phyloP scores from a whole-genome alignment of 163 green algal species.

The Chlorella variabilis region DNA sequence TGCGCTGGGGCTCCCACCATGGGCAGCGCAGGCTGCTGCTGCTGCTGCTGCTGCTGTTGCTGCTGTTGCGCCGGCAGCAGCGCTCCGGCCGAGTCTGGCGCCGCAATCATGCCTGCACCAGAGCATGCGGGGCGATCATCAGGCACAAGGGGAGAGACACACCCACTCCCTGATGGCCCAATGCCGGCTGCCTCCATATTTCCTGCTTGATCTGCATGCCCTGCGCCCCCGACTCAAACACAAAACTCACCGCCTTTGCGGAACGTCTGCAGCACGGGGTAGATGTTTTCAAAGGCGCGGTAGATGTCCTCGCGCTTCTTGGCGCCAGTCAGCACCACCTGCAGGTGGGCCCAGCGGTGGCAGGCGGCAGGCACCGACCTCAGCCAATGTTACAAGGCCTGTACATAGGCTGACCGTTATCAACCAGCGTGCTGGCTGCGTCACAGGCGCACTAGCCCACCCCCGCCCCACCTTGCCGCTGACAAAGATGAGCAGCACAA shows the following conservation, averaged over 20 bases:
- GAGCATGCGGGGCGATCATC: background rate
- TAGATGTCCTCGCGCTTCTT: conserved; percentile 97
- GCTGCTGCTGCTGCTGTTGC: conserved; percentile 32
- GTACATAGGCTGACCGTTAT: no score
- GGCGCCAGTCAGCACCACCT: conserved; percentile 61
- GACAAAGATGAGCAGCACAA: conserved; percentile 99
- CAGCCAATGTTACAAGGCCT: no score
- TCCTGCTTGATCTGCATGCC: no score
- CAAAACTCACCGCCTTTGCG: conserved; percentile 76
- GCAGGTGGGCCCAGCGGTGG: conserved; percentile 57
- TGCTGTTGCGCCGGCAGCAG: conserved; percentile 4
- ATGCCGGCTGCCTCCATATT: no score
- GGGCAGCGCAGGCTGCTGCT: conserved; percentile 10
- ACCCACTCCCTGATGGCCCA: no score
- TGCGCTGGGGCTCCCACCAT: conserved; percentile 12
- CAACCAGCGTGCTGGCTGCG: no score
- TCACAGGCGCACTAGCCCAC: no score
- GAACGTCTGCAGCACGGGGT: conserved; percentile 94
- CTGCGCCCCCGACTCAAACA: no score
- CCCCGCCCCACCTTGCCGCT: conserved; percentile 98
- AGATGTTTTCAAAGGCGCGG: conserved; percentile 98
- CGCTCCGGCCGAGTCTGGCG: conserved; percentile 10
- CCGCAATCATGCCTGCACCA: conserved; percentile 37
- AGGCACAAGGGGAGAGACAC: no score
- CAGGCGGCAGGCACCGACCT: no score